phyloP scores from a whole-genome alignment of 257 asterid species.

The Schizonepeta tenuifolia region DNA sequence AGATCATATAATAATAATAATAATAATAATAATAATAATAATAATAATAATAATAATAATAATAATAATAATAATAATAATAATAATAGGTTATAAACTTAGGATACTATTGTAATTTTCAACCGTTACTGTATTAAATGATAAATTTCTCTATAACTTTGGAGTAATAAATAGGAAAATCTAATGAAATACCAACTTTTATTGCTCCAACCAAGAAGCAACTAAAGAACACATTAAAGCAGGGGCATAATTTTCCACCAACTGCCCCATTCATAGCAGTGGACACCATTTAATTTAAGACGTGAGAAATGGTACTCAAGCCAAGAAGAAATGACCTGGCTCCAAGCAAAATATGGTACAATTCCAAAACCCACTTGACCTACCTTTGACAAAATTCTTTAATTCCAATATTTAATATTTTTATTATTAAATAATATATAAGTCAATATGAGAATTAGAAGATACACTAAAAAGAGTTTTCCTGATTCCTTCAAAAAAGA shows the following conservation, averaged over 20 bases:
- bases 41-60: too few species aligned
- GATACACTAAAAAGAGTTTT: too few species aligned
- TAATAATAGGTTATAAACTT: too few species aligned
- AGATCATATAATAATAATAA: too few species aligned
- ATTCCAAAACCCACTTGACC: neutral
- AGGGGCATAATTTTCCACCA: conserved; percentile 32
- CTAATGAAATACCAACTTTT: neutral
- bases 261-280: conserved; percentile 33
- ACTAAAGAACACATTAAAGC: conserved; percentile 33
- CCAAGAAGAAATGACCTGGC: conserved; percentile 15
- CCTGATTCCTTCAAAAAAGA: too few species aligned
- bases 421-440: too few species aligned
- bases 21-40: too few species aligned
- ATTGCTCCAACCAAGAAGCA: conserved; percentile 25
- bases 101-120: too few species aligned
- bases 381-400: neutral
- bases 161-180: neutral
- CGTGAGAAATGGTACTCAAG: neutral
- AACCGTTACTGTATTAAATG: too few species aligned
- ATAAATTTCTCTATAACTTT: too few species aligned
- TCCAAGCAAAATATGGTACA: neutral
- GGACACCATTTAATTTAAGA: conserved; percentile 15
- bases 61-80: too few species aligned
- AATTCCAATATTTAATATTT: neutral
- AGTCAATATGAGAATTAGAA: too few species aligned